Evolutionary conservation across 257 asterid genomes (phyloP).

Genomic region (Eucommia ulmoides): DNA sequence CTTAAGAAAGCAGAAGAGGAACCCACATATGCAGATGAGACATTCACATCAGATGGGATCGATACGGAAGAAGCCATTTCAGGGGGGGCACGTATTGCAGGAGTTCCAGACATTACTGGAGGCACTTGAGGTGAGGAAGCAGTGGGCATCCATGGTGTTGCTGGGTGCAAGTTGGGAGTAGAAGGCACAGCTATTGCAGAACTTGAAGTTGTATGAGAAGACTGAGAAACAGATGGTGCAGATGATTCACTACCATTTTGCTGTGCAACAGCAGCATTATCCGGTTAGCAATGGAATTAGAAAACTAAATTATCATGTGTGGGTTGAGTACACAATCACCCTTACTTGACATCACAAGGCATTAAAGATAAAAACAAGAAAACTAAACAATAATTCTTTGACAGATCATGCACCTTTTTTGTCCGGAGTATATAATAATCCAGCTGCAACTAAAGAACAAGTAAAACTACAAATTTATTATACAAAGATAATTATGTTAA

Average conservation of each 20-base stretch:
- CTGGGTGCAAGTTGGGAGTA: conserved; percentile 25
- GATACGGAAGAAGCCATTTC: conserved; percentile 44
- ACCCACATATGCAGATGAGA: conserved; percentile 27
- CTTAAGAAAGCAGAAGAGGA: conserved; percentile 24
- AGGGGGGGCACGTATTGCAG: conserved; percentile 42
- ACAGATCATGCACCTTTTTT: background rate
- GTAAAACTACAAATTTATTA: background rate
- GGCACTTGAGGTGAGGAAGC: conserved; percentile 47
- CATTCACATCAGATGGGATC: conserved; percentile 23
- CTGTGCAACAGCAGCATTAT: conserved; percentile 33
- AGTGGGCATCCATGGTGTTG: conserved; percentile 35
- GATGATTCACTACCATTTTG: conserved; percentile 32
- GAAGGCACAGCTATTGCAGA: conserved; percentile 27
- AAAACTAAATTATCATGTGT: too few species aligned
- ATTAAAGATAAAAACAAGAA: background rate
- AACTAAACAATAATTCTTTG: background rate
- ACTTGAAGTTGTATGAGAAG: conserved; percentile 32
- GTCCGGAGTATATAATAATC: background rate
- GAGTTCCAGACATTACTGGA: conserved; percentile 37
- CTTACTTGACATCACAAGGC: too few species aligned
- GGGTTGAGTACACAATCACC: too few species aligned
- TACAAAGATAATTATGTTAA: too few species aligned
- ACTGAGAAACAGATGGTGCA: conserved; percentile 36
- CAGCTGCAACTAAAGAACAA: background rate
- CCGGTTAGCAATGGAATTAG: conserved; percentile 27